Evolutionary conservation across 2,329 filamentous ascomycete species (phyloP), one percentile per base, ranked within the genome.

Genomic region (Sclerotinia trifoliorum): DNA sequence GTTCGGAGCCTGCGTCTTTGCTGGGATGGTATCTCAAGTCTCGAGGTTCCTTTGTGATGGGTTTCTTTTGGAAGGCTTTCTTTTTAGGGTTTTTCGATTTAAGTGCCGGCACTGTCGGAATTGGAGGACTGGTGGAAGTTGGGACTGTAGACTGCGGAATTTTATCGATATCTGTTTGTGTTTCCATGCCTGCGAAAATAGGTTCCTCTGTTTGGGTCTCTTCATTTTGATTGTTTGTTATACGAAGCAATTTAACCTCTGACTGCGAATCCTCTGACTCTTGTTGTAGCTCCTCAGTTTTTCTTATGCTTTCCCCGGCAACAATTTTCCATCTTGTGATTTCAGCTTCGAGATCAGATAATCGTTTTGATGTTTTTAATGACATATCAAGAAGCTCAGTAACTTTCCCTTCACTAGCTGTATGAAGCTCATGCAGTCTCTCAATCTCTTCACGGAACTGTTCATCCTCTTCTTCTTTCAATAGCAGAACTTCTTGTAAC

Each of bases 271-370:
- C 35, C 7, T 32, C 19, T 11, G 29, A n/a, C 13, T 44, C 29
- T 15, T 29, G 11, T 21, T 65, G 48, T 8, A 54, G 3, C 21
- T 29, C 17, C 29, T 56, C 51, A 44, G 15, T 44, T 42, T 65
- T 49, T 4, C 3, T 15, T 10, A 51, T 39, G 7, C 46, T 39
- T 6, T 63, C 60, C 15, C 21, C 32, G 6, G 46, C 46, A 3
- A 51, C 29, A 13, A 2, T 39, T 32, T 63, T 63, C 60, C 60
- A 63, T 39, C 46, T 39, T 24, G 32, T 56, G 11, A 42, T 44
- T 26, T 65, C 62, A n/a, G 5, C 29, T 39, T 63, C 60, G 32
- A 51, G 60, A 51, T 63, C 46, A 19, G 60, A 63, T 11, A 63
- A 35, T 63, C n/a, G 32, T 21, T 8, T 21, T 3, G 60, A 51